Evolutionary conservation across 257 asterid genomes (phyloP).

Genomic region (Solanum medicagineum): DNA sequence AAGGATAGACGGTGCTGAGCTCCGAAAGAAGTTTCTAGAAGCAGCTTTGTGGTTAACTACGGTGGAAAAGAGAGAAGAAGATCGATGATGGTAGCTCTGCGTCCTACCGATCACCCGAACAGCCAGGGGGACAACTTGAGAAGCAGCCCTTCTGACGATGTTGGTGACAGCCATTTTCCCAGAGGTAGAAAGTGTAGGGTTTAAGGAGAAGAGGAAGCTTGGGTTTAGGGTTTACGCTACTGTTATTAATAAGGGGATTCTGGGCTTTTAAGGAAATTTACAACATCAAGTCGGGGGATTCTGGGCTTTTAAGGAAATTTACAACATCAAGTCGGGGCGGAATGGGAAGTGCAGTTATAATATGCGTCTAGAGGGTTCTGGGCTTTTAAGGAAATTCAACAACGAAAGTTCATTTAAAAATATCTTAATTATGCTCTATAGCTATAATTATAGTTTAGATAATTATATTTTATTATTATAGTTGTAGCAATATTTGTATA

Average conservation of each 20-base stretch:
- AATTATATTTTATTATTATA: no score
- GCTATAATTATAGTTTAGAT: no score
- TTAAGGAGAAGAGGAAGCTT: constrained; percentile 7
- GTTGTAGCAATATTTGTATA: no score
- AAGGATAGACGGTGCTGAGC: constrained; percentile 31
- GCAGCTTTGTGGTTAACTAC: constrained; percentile 4
- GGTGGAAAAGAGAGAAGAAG: constrained; percentile 33
- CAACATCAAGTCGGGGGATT: not conserved
- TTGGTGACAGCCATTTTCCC: constrained; percentile 34
- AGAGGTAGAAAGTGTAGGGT: constrained; percentile 6
- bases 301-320: not conserved
- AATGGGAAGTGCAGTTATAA: not conserved
- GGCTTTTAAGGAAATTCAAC: no score
- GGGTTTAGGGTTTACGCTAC: not conserved
- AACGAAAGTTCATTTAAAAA: no score
- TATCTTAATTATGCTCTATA: no score
- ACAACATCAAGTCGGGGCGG: not conserved
- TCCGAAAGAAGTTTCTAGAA: constrained; percentile 8
- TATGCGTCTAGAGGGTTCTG: no score
- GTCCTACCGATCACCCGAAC: constrained; percentile 25
- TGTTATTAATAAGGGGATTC: not conserved
- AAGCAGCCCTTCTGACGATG: constrained; percentile 38
- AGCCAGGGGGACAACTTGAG: constrained; percentile 38
- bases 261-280: not conserved
- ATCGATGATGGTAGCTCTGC: constrained; percentile 25